Evolutionary conservation across 176 grass and related monocot genomes (phyloP), one percentile per base, ranked within the genome.

Genomic region (Oryza rufipogon): DNA sequence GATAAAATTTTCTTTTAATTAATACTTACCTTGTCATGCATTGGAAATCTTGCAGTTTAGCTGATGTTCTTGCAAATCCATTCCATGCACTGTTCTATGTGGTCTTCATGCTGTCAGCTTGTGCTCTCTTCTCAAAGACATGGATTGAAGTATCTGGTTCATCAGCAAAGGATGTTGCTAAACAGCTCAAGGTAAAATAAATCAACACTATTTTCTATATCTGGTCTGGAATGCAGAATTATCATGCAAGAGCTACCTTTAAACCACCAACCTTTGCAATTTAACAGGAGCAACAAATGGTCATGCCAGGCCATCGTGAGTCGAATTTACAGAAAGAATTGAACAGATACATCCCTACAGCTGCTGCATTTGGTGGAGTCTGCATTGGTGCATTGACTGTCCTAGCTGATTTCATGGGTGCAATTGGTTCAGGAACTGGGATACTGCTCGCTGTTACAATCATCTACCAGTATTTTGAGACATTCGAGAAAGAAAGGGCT

Each of bases 271-370:
- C 54, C 74, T 42, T 72, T 47, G 3, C 33, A n/a, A 72, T 64
- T 70, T 33, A 56, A 75, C 76, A 98, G 96, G 93, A 98, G 58
- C 93, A 98, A 98, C 96, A 98, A 98, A 98, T 98, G 96, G 96
- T 98, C 48, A 98, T 98, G 93, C 96, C 96, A 14, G 93, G 96
- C 41, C 96, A 98, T 61, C 89, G 96, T 10, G 96, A 98, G 73
- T 98, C 93, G 1, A 98, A 98, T 80, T 71, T 98, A 80, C 93
- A 98, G 91, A 92, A 88, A 85, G 96, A 95, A 78, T 75, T 98
- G 77, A 98, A 98, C 86, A 47, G 93, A 66, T 98, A 98, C 79
- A 98, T 98, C 74, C 95, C 95, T 30, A 98, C 95, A 14, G 95
- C 95, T 39, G 95, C 95, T 56, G 92, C 95, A 9, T 98, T 98